Percentiles rank a stretch among this genome's conserved stretches.
Evolutionary conservation across 257 asterid genomes (phyloP).

Genomic region (Leptodermis oblonga): DNA sequence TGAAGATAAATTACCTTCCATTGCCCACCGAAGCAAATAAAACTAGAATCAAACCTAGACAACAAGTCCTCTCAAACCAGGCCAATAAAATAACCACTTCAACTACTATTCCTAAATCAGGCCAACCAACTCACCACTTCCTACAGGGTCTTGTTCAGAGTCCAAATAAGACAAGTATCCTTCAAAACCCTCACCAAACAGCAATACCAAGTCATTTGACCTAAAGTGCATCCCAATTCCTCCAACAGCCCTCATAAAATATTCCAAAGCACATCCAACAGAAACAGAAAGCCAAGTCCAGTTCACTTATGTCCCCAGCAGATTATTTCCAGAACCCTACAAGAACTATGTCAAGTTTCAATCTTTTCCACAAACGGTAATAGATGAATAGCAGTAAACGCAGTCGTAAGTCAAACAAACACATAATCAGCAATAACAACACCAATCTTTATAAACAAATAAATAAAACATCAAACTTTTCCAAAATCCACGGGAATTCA

Average conservation of each 20-base stretch:
- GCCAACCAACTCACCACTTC: no score
- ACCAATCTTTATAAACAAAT: background rate
- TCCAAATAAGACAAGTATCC: background rate
- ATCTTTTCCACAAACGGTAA: conserved; percentile 6
- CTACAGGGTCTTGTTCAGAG: background rate
- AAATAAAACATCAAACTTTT: no score
- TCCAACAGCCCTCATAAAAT: background rate
- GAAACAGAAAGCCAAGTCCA: background rate
- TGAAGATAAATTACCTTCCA: conserved; percentile 50
- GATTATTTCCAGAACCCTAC: background rate
- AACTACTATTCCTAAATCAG: no score
- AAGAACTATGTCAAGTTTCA: background rate
- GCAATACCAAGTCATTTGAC: background rate
- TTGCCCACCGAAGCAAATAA: conserved; percentile 10
- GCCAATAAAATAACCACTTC: conserved; percentile 15
- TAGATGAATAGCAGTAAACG: background rate
- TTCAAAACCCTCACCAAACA: background rate
- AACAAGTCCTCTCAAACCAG: conserved; percentile 18
- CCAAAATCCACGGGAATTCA: no score
- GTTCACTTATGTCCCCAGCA: background rate
- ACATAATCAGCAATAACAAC: background rate
- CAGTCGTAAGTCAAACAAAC: background rate
- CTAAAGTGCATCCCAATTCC: no score
- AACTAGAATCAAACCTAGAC: conserved; percentile 20
- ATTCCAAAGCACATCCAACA: background rate